Evolutionary conservation across 2,329 filamentous ascomycete species (phyloP), one percentile per base, ranked within the genome.

Genomic region (Colletotrichum chlorophyti): DNA sequence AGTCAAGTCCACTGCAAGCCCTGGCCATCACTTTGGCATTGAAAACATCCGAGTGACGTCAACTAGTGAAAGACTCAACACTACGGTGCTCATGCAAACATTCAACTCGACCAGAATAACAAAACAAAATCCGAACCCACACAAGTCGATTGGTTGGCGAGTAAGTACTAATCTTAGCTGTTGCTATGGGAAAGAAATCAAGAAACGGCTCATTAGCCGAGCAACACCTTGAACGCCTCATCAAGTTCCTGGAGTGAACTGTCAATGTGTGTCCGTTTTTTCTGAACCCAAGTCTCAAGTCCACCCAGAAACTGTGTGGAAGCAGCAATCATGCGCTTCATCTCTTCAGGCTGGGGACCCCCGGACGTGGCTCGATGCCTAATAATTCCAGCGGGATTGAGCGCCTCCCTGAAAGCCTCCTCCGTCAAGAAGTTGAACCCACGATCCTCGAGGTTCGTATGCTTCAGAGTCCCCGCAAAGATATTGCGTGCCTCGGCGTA

Each of bases 341-440:
- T 60, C 21, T 60, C 57, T 2, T 23, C 21, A 9, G 43, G 52
- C 26, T 60, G 57, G 8, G 57, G 57, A 2, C 57, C 57, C 3
- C 57, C 57, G 1, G 43, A 55, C 2, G 57, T 58, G 5, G 57
- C 52, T 12, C 57, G 34, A 12, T 35, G 51, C 4, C 29, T 43
- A n/a, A 58, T 43, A 21, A 60, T 60, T 4, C 43, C 43, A 14
- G 32, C 38, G 10, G 57, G 57, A 15, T 60, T 38, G 5, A 60
- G 37, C 2, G 57, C 32, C 1, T 35, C 24, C 4, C 45, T 35
- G 11, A 60, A 60, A 12, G 40, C 52, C 4, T 32, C 5, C n/a
- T 57, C 45, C 2, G 7, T 26, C 37, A 60, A 12, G 12, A 58
- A 60, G 6, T 10, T 9, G 15, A 34, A 35, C 6, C 37, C 26